Evolutionary conservation across 345 rosid genomes (phyloP).

Genomic region (Moringa oleifera): DNA sequence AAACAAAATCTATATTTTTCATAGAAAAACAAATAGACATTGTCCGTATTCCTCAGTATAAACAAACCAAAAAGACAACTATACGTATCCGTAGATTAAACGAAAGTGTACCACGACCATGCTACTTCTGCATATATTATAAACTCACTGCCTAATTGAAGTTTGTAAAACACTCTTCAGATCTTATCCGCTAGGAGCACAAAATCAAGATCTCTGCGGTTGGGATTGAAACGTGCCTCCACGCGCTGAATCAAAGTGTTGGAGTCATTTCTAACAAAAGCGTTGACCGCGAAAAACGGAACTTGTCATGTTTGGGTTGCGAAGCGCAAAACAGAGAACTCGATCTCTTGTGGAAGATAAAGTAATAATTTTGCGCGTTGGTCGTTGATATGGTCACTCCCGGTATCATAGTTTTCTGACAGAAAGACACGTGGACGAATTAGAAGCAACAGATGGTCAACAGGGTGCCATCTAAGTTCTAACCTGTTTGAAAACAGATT

Average conservation of each 20-base stretch:
- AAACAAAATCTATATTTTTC: background rate
- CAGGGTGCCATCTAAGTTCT: background rate
- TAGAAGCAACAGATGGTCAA: background rate
- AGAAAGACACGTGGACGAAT: constrained; percentile 12
- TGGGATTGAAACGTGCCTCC: no score
- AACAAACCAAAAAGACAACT: no score
- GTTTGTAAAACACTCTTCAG: background rate
- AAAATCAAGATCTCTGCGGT: no score
- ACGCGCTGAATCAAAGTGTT: background rate
- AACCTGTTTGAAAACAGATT: background rate
- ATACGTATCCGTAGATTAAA: background rate
- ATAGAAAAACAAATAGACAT: no score
- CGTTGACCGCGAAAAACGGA: constrained; percentile 18
- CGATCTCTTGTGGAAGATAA: background rate
- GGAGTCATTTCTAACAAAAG: background rate
- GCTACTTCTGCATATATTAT: background rate
- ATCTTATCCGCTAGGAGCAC: no score
- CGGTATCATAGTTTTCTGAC: background rate
- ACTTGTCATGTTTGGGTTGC: constrained; percentile 8
- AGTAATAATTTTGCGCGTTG: background rate
- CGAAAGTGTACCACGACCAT: constrained; percentile 1
- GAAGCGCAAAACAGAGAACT: background rate
- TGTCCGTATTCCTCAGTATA: no score
- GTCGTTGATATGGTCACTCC: background rate
- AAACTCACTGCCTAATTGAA: background rate